phyloP scores from a whole-genome alignment of 129 eudicot species.

The Saussurea involucrata region DNA sequence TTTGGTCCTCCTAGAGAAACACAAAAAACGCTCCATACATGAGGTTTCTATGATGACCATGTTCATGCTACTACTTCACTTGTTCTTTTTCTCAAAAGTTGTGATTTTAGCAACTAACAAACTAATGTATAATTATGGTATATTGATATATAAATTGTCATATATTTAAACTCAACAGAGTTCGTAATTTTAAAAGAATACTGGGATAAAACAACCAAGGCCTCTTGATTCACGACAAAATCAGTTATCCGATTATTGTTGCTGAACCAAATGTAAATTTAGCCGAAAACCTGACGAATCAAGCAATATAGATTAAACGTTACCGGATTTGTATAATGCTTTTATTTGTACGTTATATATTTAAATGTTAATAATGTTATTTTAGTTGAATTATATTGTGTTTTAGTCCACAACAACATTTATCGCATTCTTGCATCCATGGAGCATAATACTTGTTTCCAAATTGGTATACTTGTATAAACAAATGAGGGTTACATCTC shows the following conservation, averaged over 20 bases:
- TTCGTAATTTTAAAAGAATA: too few species aligned
- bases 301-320: neutral
- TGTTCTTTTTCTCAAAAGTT: neutral
- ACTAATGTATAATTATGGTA: neutral
- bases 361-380: too few species aligned
- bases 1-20: constrained; percentile 6
- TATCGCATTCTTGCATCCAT: neutral
- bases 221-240: too few species aligned
- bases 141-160: neutral
- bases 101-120: neutral
- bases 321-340: neutral
- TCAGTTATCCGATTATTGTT: too few species aligned
- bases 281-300: too few species aligned
- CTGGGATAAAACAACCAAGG: too few species aligned
- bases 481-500: neutral
- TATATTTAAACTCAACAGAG: neutral
- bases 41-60: neutral
- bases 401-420: neutral
- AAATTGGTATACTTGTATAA: neutral
- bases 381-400: too few species aligned
- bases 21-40: constrained; percentile 8
- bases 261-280: too few species aligned
- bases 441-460: neutral
- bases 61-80: neutral
- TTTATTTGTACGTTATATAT: too few species aligned